Conservation (phyloP, 345 rosid species). For the Passiflora organensis region DNA sequence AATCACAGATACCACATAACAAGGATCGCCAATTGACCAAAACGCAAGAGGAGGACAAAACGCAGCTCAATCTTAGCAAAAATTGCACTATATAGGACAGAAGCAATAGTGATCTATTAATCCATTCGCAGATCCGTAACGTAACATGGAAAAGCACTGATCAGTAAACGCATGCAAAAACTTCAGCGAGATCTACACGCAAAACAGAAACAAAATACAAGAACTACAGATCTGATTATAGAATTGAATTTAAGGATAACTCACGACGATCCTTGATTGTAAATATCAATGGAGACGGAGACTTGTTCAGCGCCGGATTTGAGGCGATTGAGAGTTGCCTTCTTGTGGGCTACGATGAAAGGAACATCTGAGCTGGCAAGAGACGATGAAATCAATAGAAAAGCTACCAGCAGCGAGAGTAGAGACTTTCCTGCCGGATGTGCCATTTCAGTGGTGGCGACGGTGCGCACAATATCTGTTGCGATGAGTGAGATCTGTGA, state of each 20-base stretch:
- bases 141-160: background rate
- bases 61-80: too few species aligned
- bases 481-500: background rate
- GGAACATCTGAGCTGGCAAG: constrained; percentile 68
- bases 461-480: background rate
- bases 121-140: too few species aligned
- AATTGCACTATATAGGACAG: too few species aligned
- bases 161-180: background rate
- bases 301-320: constrained; percentile 88
- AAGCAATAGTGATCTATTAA: too few species aligned
- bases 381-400: constrained; percentile 43
- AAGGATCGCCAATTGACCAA: too few species aligned
- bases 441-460: constrained; percentile 25
- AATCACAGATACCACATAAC: too few species aligned
- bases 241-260: constrained; percentile 15
- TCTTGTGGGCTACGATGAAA: constrained; percentile 88
- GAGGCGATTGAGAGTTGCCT: constrained; percentile 70
- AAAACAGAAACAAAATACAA: background rate
- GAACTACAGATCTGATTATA: background rate
- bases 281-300: constrained; percentile 73
- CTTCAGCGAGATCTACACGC: background rate
- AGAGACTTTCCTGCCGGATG: constrained; percentile 21
- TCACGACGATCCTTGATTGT: constrained; percentile 91
- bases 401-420: constrained; percentile 33
- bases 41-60: background rate